These are phyloP conservation scores for Chaetomium sp. DNA, from an alignment of 2,329 filamentous ascomycete genomes.

Conservation along the genomic window DNA sequence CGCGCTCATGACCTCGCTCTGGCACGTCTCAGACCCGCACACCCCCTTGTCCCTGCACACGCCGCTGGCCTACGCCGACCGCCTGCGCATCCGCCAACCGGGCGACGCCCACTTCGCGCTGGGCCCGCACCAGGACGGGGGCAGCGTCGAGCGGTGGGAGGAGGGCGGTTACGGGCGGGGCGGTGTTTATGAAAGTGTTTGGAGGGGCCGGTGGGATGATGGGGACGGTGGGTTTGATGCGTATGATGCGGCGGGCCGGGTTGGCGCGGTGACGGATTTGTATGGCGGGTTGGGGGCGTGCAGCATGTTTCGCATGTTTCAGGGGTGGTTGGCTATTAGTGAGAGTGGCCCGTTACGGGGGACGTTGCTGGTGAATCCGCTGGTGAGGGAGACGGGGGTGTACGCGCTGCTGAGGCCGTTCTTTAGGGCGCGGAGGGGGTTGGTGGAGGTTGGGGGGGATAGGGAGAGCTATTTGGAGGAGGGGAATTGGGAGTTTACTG, in stretches of 20 bases:
- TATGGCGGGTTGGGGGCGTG: constrained; percentile 83
- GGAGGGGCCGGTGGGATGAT: constrained; percentile 72
- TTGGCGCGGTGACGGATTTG: constrained; percentile 69
- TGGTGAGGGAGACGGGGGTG: constrained; percentile 72
- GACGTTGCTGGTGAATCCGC: constrained; percentile 78
- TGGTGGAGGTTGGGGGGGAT: constrained; percentile 37
- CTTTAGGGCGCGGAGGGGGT: constrained; percentile 59
- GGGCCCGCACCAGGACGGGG: constrained; percentile 73
- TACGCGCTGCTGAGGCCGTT: constrained; percentile 85
- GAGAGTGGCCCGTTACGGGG: constrained; percentile 72
- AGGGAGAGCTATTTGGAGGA: constrained; percentile 44
- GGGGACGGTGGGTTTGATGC: constrained; percentile 61
- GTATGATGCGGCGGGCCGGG: constrained; percentile 73
- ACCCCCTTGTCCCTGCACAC: constrained; percentile 41
- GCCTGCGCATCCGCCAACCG: constrained; percentile 70
- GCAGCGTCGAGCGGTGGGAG: constrained; percentile 76
- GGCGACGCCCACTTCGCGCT: constrained; percentile 71
- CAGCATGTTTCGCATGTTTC: constrained; percentile 83
- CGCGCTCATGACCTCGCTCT: constrained; percentile 63
- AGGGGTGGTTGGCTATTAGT: constrained; percentile 86
- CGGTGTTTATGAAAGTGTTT: constrained; percentile 72
- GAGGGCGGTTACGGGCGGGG: constrained; percentile 61
- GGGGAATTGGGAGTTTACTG: constrained; percentile 40
- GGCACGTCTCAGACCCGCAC: constrained; percentile 55
- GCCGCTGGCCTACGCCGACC: constrained; percentile 70